phyloP scores from a whole-genome alignment of 768 basidiomycete species.

The Russula foetens region DNA sequence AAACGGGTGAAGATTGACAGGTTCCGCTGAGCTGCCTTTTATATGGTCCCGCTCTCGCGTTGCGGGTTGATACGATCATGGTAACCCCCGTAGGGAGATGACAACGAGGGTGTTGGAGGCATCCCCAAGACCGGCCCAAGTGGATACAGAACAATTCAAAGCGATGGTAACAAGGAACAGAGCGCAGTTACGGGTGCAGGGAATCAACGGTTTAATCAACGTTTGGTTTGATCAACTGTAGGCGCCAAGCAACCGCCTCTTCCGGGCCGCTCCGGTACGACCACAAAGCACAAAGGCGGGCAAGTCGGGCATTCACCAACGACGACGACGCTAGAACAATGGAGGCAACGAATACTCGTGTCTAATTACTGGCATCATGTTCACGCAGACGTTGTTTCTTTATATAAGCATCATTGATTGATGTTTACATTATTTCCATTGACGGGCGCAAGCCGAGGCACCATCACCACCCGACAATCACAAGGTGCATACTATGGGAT shows the following conservation, averaged over 20 bases:
- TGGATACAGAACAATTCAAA: background rate
- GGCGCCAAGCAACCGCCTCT: background rate
- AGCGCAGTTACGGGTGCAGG: too few relatives aligned
- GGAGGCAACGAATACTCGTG: background rate
- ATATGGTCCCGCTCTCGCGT: background rate
- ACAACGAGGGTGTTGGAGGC: background rate
- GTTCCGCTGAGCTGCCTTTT: background rate
- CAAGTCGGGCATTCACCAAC: background rate
- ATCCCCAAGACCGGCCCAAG: background rate
- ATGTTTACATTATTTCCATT: background rate
- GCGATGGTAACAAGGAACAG: background rate
- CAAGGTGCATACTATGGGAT: too few relatives aligned
- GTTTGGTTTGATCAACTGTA: too few relatives aligned
- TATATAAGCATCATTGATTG: background rate
- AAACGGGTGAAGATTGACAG: background rate
- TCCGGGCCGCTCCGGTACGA: too few relatives aligned
- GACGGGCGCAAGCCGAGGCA: too few relatives aligned
- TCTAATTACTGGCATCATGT: background rate
- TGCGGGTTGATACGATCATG: background rate
- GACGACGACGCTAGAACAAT: background rate
- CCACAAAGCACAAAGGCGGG: background rate
- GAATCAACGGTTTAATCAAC: too few relatives aligned
- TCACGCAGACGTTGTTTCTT: background rate
- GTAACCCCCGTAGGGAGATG: background rate
- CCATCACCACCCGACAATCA: too few relatives aligned